phyloP scores from a whole-genome alignment of 306 rosid species.

The Styphnolobium japonicum region DNA sequence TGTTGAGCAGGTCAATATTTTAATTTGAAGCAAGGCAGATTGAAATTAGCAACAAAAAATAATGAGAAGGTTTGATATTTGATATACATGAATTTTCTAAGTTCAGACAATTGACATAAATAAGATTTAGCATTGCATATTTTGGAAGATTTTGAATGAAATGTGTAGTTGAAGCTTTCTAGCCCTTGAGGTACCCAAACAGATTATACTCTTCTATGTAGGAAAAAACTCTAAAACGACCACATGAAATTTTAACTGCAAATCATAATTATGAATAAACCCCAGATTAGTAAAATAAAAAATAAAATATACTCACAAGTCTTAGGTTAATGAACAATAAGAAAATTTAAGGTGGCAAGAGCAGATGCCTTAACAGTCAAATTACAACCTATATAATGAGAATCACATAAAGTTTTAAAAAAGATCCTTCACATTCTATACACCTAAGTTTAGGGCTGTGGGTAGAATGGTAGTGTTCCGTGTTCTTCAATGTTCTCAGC shows the following conservation, averaged over 20 bases:
- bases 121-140: not conserved
- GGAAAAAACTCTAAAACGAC: not conserved
- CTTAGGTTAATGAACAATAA: not conserved
- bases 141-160: constrained; percentile 11
- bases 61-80: too few species aligned
- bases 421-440: not conserved
- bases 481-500: not conserved
- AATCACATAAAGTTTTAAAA: not conserved
- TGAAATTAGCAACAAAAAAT: too few species aligned
- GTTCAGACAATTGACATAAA: too few species aligned
- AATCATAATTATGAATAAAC: not conserved
- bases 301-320: not conserved
- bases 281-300: not conserved
- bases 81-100: too few species aligned
- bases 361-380: not conserved
- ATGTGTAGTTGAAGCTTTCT: not conserved
- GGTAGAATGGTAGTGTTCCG: not conserved
- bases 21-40: constrained; percentile 15
- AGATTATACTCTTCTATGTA: constrained; percentile 14
- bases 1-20: constrained; percentile 79
- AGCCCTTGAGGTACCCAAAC: not conserved
- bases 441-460: not conserved
- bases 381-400: not conserved
- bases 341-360: not conserved
- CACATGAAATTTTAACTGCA: not conserved